Evolutionary conservation across 345 rosid species (phyloP), one percentile per base, ranked within the genome.

Genomic region (Reutealis trisperma): DNA sequence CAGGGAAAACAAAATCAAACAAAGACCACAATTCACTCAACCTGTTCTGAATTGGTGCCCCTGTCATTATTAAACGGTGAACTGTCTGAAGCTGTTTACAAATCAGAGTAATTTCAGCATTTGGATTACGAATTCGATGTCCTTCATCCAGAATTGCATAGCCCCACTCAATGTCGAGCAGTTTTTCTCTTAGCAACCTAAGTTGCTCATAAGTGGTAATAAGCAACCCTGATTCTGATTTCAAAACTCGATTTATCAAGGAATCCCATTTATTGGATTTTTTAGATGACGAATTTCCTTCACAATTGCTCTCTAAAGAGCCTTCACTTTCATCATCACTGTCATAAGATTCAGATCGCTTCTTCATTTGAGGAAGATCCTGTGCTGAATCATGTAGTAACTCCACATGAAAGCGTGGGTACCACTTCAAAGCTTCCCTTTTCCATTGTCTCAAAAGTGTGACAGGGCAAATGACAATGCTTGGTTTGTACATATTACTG

Each of bases 1-100:
- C 98, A 34, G 99, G 99, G 86, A 96, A 96, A 77, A 96, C 98
- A 84, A 96, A 96, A 90, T 93, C 99, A 83, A 96, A 96, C 80
- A 96, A 82, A 78, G 98, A 96, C 98, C 99, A 96, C 34, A 96
- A 83, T 80, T 96, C 99, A 21, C 88, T 83, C 76, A 96, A 89
- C 86, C 87, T 93, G 85, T 96, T 96, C 85, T 96, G 98, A 79
- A 96, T 96, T 44, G 99, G 99, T 77, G 99, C 90, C 4, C 99
- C 99, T 32, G 97, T 96, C 99, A 96, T 93, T 75, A 96, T 93
- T 75, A 96, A 85, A 5, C 97, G 90, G 70, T 96, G 97, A 84
- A 93, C 91, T 8, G 98, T 96, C 87, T 93, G 99, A 69, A 96
- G 89, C 88, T 96, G 97, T 85, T 96, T 96, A 88, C 98, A 93